A percentile compares a stretch with the other conserved stretches of the same genome.
Conservation (phyloP, 129 eudicot species). For the Sambucus nigra region DNA sequence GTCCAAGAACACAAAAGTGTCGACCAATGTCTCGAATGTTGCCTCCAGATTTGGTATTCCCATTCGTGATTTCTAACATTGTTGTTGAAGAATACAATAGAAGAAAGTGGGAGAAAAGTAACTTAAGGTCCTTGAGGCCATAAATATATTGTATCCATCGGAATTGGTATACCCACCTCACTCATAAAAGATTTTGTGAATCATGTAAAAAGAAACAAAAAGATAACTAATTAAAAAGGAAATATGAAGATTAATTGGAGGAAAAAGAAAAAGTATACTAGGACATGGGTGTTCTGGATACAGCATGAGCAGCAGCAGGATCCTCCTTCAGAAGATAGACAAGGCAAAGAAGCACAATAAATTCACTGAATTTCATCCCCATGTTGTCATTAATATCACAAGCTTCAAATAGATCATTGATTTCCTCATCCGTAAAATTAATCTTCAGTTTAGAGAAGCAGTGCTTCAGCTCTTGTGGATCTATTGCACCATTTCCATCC, state of each 20-base stretch:
- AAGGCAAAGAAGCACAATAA: slow-evolving; percentile 87
- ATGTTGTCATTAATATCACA: slow-evolving; percentile 68
- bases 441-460: slow-evolving; percentile 63
- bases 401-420: slow-evolving; percentile 52
- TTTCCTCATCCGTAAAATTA: slow-evolving; percentile 61
- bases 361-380: slow-evolving; percentile 79
- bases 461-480: slow-evolving; percentile 66
- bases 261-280: slow-evolving; percentile 3
- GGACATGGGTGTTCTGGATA: slow-evolving; percentile 24
- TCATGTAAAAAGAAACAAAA: no score
- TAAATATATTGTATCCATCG: neutral
- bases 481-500: slow-evolving; percentile 74
- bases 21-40: slow-evolving; percentile 81
- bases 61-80: slow-evolving; percentile 50
- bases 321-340: slow-evolving; percentile 76
- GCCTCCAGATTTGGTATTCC: slow-evolving; percentile 72
- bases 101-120: neutral
- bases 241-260: neutral
- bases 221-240: neutral
- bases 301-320: slow-evolving; percentile 30
- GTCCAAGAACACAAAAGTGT: slow-evolving; percentile 86
- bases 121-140: neutral
- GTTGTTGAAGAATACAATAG: slow-evolving; percentile 28
- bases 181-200: neutral
- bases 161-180: neutral